phyloP scores from a whole-genome alignment of 805 yeast species.

The Monosporozyma solicola region DNA sequence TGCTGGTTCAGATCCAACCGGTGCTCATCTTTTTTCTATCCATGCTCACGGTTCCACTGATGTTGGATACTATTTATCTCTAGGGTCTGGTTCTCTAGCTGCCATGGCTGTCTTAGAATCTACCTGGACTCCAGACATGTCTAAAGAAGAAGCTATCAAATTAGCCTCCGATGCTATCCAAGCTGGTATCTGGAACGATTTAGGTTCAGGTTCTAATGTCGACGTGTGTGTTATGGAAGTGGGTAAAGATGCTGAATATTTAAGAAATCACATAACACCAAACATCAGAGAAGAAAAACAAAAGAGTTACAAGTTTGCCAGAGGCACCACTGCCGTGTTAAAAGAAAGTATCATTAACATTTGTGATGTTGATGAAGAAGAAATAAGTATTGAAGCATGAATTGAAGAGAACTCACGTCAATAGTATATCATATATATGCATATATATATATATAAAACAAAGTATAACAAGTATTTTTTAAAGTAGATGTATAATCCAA shows the following conservation, averaged over 20 bases:
- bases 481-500: not conserved
- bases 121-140: constrained; percentile 69
- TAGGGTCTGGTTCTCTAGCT: constrained; percentile 96
- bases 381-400: constrained; percentile 31
- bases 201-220: constrained; percentile 97
- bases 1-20: constrained; percentile 97
- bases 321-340: constrained; percentile 91
- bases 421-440: not conserved
- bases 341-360: constrained; percentile 56
- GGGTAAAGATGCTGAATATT: constrained; percentile 77
- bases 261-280: constrained; percentile 85
- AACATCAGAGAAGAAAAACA: constrained; percentile 79
- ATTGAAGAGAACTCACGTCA: not conserved
- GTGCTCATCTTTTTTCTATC: constrained; percentile 83
- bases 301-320: constrained; percentile 71
- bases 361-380: constrained; percentile 61
- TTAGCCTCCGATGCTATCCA: constrained; percentile 88
- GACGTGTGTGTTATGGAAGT: constrained; percentile 95
- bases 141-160: constrained; percentile 83
- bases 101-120: constrained; percentile 97
- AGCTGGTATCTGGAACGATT: constrained; percentile 98
- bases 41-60: constrained; percentile 99
- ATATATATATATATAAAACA: too few relatives aligned
- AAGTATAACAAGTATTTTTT: not conserved
- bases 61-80: constrained; percentile 82